Base-by-base conservation (phyloP, 768 basidiomycete genomes). In the Suillus fuscotomentosus region DNA sequence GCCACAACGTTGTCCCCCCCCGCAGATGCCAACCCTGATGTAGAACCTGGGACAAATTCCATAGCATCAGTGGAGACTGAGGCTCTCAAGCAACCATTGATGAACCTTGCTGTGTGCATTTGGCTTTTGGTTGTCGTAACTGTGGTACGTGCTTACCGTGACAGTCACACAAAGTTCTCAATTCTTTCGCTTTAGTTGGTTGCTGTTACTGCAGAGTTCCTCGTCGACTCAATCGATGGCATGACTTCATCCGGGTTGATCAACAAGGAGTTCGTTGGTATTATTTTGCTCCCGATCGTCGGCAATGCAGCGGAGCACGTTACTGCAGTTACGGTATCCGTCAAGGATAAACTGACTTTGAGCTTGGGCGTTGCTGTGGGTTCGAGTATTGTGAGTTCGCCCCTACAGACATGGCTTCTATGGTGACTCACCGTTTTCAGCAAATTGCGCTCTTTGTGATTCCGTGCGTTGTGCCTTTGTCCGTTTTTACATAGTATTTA, bases 231-330 rank as follows among this genome's bases (percentile, higher is more conserved):
- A 5, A 96, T 97, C 67, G 78, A 86, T 67, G 92, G 92, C 11
- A 71, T 98, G 42, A 90, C 91, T 0, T 70, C 70, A 0, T 70
- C 70, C 0, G 86, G 87, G 24, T 10, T 31, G 7, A 89, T 99
- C 61, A 86, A 80, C 65, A 84, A 86, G 65, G 92, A 91, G 74
- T 99, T 95, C 71, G 89, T 97, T 66, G 95, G 93, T 17, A 76
- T 97, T 47, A 90, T 91, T 68, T 80, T 99, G 17, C 83, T 99
- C 10, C 97, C 97, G 7, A 94, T 97, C 45, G 95, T 95, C 17
- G 92, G 93, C 17, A 95, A 94, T 72, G 91, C 93, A 5, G 94
- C 92, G 62, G 95, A 97, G 72, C 95, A 96, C 71, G 89, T 89
- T 53, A 97, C 94, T 2, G 95, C 95, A 17, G 93, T 97, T 38